Percentiles rank a stretch among this genome's conserved stretches.
These are phyloP conservation scores for Thraustochytrium sp. DNA, from an alignment of 352 stramenopile species.

Conservation along the genomic window DNA sequence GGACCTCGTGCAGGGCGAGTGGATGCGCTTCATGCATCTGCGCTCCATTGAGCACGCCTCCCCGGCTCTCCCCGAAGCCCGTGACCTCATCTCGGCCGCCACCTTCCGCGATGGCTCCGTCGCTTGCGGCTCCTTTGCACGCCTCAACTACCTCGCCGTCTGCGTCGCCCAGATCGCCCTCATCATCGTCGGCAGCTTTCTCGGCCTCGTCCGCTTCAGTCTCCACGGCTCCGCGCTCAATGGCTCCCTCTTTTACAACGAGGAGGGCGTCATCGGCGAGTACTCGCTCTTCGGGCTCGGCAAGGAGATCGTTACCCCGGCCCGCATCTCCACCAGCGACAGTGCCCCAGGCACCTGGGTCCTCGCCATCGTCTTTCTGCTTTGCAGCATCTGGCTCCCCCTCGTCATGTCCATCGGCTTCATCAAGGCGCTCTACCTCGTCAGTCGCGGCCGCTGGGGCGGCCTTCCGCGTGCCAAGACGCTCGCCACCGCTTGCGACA, in stretches of 20 bases:
- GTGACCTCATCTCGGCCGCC: background rate
- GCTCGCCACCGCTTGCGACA: background rate
- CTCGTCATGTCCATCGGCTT: background rate
- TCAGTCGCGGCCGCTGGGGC: no score
- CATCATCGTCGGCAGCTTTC: background rate
- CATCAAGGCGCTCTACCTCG: background rate
- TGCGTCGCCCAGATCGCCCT: background rate
- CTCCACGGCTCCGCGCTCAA: background rate
- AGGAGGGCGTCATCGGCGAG: background rate
- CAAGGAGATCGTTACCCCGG: background rate
- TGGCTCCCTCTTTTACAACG: background rate
- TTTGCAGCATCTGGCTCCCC: background rate
- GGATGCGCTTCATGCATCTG: background rate
- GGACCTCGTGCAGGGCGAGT: constrained; percentile 34
- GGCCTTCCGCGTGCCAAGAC: background rate
- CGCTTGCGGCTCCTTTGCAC: background rate
- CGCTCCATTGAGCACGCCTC: background rate
- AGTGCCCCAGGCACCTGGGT: background rate
- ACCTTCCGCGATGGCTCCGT: background rate
- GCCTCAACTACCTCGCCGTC: background rate
- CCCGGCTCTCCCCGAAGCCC: background rate
- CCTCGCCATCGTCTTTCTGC: background rate
- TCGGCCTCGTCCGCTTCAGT: background rate
- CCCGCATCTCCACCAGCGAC: background rate
- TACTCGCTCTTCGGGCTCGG: background rate